Conservation (phyloP, 345 rosid species). For the Ceriops decandra region DNA sequence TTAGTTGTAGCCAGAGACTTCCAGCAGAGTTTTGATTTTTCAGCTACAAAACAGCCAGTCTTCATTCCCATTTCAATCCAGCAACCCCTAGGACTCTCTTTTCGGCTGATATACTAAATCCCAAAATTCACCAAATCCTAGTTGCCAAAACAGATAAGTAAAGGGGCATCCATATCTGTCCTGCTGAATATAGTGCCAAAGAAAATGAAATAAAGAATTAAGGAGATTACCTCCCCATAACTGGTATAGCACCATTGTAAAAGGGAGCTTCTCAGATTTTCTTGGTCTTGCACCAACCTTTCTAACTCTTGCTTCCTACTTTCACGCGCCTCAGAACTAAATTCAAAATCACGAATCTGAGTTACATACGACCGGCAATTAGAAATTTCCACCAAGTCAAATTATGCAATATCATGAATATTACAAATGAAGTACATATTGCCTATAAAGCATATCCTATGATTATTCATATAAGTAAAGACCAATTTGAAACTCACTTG, state of each 20-base stretch:
- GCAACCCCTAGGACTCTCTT: background rate
- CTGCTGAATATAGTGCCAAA: background rate
- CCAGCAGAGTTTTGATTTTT: background rate
- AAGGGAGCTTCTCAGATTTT: constrained; percentile 76
- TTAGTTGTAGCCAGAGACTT: background rate
- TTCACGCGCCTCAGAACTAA: constrained; percentile 83
- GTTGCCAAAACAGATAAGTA: background rate
- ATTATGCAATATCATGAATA: background rate
- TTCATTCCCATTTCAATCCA: background rate
- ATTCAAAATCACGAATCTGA: constrained; percentile 90
- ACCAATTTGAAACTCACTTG: constrained; percentile 59
- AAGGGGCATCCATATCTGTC: background rate
- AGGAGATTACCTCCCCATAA: constrained; percentile 79
- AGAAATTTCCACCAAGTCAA: background rate
- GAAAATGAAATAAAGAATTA: background rate
- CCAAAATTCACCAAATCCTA: background rate
- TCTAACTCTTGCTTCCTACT: constrained; percentile 79
- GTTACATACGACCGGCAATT: constrained; percentile 13
- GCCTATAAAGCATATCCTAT: background rate
- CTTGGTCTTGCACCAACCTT: constrained; percentile 71
- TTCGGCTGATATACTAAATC: background rate
- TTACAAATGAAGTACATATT: background rate
- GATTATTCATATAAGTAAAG: background rate
- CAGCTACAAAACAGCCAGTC: background rate
- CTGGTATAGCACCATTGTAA: constrained; percentile 97